Conservation (phyloP, 805 yeast species). For the Candida piceae region DNA sequence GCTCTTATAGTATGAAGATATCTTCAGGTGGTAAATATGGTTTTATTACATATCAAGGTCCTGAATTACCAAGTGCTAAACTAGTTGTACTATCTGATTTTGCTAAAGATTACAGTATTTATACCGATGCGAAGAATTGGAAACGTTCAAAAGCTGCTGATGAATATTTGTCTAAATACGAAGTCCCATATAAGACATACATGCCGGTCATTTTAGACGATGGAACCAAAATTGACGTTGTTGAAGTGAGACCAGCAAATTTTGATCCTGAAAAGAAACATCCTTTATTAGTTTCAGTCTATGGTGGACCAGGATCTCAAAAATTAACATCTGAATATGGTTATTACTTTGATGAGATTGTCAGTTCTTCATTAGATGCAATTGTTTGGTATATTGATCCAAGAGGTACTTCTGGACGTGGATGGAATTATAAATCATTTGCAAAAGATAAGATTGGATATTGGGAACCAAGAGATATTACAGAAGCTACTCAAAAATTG, state of each 20-base stretch:
- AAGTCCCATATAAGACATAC: slow-evolving; percentile 48
- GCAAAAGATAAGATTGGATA: slow-evolving; percentile 57
- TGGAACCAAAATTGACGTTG: slow-evolving; percentile 41
- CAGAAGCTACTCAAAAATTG: slow-evolving; percentile 45
- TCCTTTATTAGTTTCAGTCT: slow-evolving; percentile 63
- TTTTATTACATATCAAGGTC: slow-evolving; percentile 42
- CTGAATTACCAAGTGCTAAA: slow-evolving; percentile 42
- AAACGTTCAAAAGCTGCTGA: slow-evolving; percentile 8
- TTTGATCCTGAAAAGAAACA: slow-evolving; percentile 43
- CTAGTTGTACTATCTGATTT: slow-evolving; percentile 28
- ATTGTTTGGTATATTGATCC: slow-evolving; percentile 70
- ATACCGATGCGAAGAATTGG: slow-evolving; percentile 11
- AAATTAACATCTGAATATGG: slow-evolving; percentile 42
- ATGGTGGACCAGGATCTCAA: slow-evolving; percentile 82
- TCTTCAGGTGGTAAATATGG: slow-evolving; percentile 56
- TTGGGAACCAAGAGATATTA: slow-evolving; percentile 73
- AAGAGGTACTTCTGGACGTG: slow-evolving; percentile 76
- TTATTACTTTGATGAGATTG: slow-evolving; percentile 54
- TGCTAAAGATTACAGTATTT: slow-evolving; percentile 8
- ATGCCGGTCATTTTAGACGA: slow-evolving; percentile 27
- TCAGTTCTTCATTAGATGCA: slow-evolving; percentile 52
- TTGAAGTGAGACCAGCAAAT: slow-evolving; percentile 59
- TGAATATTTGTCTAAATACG: slow-evolving; percentile 28
- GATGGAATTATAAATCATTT: slow-evolving; percentile 59
- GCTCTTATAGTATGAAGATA: slow-evolving; percentile 45